These are phyloP conservation scores for Naganishia sp. DNA, from an alignment of 1,284 basidiomycete genomes.

Conservation along the genomic window DNA sequence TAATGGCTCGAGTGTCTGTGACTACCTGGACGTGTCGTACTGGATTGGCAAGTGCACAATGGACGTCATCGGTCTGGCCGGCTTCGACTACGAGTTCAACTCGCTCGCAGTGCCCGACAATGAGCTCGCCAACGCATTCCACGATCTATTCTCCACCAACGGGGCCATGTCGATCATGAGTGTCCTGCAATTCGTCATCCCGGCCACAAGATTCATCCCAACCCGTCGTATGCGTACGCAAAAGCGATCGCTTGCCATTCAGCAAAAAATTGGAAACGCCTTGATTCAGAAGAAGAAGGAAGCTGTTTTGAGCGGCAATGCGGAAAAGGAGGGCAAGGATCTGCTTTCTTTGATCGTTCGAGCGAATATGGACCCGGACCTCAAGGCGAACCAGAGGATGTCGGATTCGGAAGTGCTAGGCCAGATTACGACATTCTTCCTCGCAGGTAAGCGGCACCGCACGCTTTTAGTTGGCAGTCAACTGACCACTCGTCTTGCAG, in stretches of 20 bases:
- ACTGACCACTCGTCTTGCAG: constrained; percentile 41
- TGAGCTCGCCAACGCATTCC: constrained; percentile 63
- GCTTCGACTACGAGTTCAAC: constrained; percentile 67
- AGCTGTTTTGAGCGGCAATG: constrained; percentile 42
- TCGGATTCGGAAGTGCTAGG: constrained; percentile 67
- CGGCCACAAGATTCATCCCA: neutral
- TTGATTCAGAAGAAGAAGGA: constrained; percentile 61
- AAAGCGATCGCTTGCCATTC: constrained; percentile 13
- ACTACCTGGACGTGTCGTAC: constrained; percentile 60
- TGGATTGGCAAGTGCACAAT: constrained; percentile 68
- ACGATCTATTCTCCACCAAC: constrained; percentile 60
- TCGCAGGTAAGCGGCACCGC: constrained; percentile 49
- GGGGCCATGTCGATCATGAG: constrained; percentile 6
- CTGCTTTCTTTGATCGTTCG: constrained; percentile 60
- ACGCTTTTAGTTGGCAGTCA: constrained; percentile 34
- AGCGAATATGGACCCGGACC: constrained; percentile 62
- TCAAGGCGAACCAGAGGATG: constrained; percentile 61
- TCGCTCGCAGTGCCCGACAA: constrained; percentile 54
- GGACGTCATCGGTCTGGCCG: constrained; percentile 71
- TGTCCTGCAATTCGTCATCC: constrained; percentile 1
- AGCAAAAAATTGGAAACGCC: constrained; percentile 38
- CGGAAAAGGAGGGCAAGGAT: constrained; percentile 44
- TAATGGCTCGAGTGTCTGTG: neutral
- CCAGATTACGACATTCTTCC: constrained; percentile 75
- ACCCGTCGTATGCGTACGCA: constrained; percentile 19